Evolutionary conservation across 2,329 filamentous ascomycete genomes (phyloP), one percentile per base, ranked within the genome.

Genomic region (Berkeleyomyces basicola): DNA sequence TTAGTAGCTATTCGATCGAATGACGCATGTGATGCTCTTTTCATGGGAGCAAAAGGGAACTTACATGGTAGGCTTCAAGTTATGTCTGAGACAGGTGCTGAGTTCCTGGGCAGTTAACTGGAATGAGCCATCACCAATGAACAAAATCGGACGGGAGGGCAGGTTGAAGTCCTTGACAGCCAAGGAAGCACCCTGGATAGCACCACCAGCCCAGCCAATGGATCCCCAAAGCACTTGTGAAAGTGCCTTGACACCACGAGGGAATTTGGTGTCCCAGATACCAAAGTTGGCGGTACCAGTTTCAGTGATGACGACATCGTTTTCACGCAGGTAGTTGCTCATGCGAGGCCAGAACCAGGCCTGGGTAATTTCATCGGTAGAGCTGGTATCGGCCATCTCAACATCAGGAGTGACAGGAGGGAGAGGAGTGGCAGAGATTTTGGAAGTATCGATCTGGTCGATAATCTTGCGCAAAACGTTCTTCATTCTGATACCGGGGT

Each of bases 251-350:
- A 91, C 87, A n/a, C 81, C 79, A 2, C 77, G 71, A 0, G 90
- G 90, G 75, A 95, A 93, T 49, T 82, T 81, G 3, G 89, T 91
- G 64, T 91, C 88, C 82, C 87, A 90, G 68, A 93, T 88, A 63
- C 90, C 90, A 71, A 95, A 92, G 74, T 90, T 92, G 64, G 89
- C 79, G 0, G 90, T 96, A 46, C 90, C 90, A 1, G 90, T 95
- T 72, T 95, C 90, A 0, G 90, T 92, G 59, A 95, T 81, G 62
- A 96, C 77, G 63, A 95, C 82, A 69, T 96, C 90, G 55, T 84
- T 78, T 61, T 84, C 77, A 61, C 80, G 78, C 7, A 95, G 75
- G 77, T 87, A 95, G 66, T 84, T 78, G 44, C 87, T 85, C 14
- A 93, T 76, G 46, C 80, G 81, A 0, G 87, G 86, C 88, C 89